Evolutionary conservation across 305 asterid species (phyloP), one percentile per base, ranked within the genome.

Genomic region (Andrographis paniculata): DNA sequence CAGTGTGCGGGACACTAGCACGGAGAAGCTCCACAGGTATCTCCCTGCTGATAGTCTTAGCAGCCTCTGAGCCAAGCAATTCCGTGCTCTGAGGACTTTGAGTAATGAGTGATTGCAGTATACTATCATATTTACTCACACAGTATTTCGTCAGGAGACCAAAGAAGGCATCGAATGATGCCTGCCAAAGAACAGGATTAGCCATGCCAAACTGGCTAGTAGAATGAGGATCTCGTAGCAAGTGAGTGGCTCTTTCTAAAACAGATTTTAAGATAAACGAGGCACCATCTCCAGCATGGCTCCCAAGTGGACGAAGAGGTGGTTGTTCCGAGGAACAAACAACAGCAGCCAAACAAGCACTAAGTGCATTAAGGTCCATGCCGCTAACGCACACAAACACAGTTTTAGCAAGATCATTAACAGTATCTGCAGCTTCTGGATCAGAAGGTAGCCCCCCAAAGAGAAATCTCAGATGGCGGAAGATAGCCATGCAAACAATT

Each of bases 281-380:
- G 20, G 97, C 87, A 15, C 94, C 95, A 50, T 85, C 97, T 24
- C 97, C 97, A 19, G 79, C 80, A 12, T 79, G 71, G 64, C 91
- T 68, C 23, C 93, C 97, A 42, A 85, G 42, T 3, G 95, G 95
- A 17, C 97, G 93, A 42, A 89, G 93, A 28, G 97, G 97, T n/a
- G 95, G 95, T 55, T 82, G 95, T 52, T 89, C 97, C 1, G 82
- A 62, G 14, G 95, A 85, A 66, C 97, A 89, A 59, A 85, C 97
- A 23, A 89, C 93, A 10, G 95, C 83, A 50, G 95, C 94, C 60
- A 89, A 80, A 69, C 97, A 89, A 39, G 95, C 91, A 67, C 84
- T 76, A 9, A 89, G 80, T 41, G 91, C 72, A 64, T 84, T 89
- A 20, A 89, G 87, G 54, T 85, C 97, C 95, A 89, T 79, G 36